Evolutionary conservation across 805 yeast species (phyloP), one percentile per base, ranked within the genome.

Genomic region (Sungouiozyma ichnusensis): DNA sequence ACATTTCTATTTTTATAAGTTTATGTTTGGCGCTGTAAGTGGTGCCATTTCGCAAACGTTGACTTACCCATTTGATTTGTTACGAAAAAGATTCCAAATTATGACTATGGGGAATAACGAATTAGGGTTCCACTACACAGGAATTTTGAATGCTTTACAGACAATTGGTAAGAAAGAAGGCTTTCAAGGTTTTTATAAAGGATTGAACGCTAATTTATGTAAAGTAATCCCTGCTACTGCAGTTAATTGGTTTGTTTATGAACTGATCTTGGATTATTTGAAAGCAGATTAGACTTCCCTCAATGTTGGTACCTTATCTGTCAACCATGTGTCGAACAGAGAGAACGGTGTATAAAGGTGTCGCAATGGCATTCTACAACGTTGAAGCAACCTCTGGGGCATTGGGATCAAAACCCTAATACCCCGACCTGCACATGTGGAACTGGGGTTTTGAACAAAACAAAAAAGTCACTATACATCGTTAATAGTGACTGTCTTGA

Each of bases 151-250:
- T 51, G 97, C 97, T 0, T 59, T 90, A 27, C 57, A 64, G 3
- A 73, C 81, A 4, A 85, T 90, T 32, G 78, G 81, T 44, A 70
- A 64, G 47, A 64, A 69, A 16, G 97, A 90, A 60, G 90, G 92
- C 0, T n/a, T 73, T 5, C 46, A 53, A 6, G 95, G 87, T 0
- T 82, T 87, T 47, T 92, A 92, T 58, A 80, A 83, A 50, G 98
- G 98, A 0, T 60, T 92, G n/a, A 64, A 77, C 1, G 83, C 95
- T 2, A 88, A 86, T 48, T 56, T 90, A 15, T 46, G 83, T 2
- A 68, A 97, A 38, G 95, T 88, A 1, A 71, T 92, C 3, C 98
- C 98, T 0, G 87, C 96, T 1, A 88, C 97, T 3, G 97, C 97
- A 3, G 86, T 88, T 15, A 85, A 90, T 46, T 90, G 97, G 95